Evolutionary conservation across 768 basidiomycete genomes (phyloP).

Genomic region (Termitomyces sp.): DNA sequence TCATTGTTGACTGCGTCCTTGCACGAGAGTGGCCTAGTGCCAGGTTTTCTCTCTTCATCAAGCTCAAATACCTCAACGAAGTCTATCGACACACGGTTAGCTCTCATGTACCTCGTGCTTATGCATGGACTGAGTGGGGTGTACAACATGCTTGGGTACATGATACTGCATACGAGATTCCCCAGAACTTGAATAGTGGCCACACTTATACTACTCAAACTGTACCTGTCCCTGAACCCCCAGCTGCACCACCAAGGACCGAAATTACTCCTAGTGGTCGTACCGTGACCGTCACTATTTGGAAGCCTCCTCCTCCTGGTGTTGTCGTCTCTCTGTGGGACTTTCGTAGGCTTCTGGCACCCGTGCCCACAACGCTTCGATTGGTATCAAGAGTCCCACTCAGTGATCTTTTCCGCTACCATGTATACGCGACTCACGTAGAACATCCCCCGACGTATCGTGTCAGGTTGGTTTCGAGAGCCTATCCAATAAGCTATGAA

Average conservation of each 20-base stretch:
- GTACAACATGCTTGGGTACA: neutral
- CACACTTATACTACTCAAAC: neutral
- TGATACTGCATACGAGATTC: neutral
- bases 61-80: neutral
- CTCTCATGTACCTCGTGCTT: neutral
- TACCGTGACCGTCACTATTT: neutral
- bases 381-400: neutral
- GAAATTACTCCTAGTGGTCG: neutral
- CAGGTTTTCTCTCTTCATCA: neutral
- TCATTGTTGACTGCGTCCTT: conserved; percentile 1
- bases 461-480: neutral
- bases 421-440: neutral
- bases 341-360: neutral
- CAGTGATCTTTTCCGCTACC: neutral
- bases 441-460: neutral
- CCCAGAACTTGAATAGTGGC: neutral
- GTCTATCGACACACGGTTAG: neutral
- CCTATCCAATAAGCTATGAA: neutral
- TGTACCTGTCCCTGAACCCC: neutral
- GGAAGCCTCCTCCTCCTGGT: neutral
- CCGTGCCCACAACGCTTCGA: neutral
- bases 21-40: neutral
- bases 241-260: neutral
- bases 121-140: neutral
- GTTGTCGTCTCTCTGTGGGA: conserved; percentile 2